These are phyloP conservation scores for Aureobasidium sp. DNA, from an alignment of 2,329 filamentous ascomycete genomes.

Conservation along the genomic window DNA sequence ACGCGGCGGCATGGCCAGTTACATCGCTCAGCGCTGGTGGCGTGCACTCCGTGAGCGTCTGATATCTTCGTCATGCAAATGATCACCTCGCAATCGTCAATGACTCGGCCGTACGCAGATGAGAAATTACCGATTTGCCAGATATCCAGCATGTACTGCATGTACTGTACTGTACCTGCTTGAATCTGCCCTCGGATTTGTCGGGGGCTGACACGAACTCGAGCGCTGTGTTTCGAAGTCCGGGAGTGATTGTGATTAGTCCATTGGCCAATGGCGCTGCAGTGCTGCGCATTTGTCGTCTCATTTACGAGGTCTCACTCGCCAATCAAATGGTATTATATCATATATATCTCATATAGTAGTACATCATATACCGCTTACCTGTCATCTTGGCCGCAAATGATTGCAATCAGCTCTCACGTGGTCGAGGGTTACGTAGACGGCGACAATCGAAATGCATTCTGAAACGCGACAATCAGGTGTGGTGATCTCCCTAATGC, in stretches of 20 bases:
- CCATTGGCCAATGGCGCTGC: not conserved
- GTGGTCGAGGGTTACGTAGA: constrained; percentile 4
- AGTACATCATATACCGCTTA: constrained; percentile 8
- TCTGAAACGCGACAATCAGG: constrained; percentile 1
- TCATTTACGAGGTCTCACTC: not conserved
- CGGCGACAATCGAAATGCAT: not conserved
- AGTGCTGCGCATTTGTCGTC: not conserved
- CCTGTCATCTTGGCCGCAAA: constrained; percentile 10
- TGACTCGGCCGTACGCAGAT: constrained; percentile 11
- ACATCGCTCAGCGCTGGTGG: not conserved
- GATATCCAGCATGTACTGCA: not conserved
- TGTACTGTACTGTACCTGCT: constrained; percentile 4
- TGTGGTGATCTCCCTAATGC: not conserved
- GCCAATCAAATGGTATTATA: not conserved
- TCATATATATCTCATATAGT: constrained; percentile 7
- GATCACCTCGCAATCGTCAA: constrained; percentile 9
- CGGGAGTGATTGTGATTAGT: constrained; percentile 11
- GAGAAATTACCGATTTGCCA: constrained; percentile 2
- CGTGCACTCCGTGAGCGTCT: not conserved
- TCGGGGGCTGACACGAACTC: not conserved
- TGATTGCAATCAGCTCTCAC: not conserved
- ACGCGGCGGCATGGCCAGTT: not conserved
- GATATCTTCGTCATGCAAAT: constrained; percentile 4
- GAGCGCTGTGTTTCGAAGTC: not conserved
- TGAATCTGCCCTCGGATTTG: not conserved